phyloP scores from a whole-genome alignment of 1,284 basidiomycete genomes.

The Gomphus sp. region DNA sequence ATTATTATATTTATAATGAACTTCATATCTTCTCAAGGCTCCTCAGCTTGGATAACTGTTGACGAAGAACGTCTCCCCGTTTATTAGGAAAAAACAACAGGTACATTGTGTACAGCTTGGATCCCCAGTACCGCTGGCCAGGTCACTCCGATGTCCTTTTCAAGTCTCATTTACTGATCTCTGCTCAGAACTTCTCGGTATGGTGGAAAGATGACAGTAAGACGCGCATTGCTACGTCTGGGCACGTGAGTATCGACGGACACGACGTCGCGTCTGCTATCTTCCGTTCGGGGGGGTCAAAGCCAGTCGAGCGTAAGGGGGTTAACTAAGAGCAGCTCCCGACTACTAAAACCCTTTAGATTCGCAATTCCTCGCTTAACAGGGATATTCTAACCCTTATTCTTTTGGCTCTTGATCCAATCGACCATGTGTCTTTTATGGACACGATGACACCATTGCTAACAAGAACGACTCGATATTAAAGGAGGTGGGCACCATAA shows the following conservation, averaged over 20 bases:
- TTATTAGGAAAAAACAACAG: conserved; percentile 21
- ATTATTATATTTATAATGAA: too few relatives aligned
- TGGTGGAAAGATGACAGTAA: conserved; percentile 14
- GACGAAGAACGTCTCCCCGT: conserved; percentile 39
- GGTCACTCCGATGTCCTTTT: conserved; percentile 1
- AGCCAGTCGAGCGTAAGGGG: conserved; percentile 13
- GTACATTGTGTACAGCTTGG: conserved; percentile 9
- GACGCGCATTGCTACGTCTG: conserved; percentile 13
- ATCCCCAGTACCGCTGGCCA: conserved; percentile 10
- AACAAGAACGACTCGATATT: conserved; percentile 8
- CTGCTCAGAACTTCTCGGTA: conserved; percentile 11
- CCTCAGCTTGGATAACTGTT: conserved; percentile 56
- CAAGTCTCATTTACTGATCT: background rate
- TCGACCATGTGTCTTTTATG: background rate
- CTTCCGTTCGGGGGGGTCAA: conserved; percentile 12
- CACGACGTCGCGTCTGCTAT: conserved; percentile 16
- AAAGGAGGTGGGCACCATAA: conserved; percentile 12
- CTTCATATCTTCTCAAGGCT: conserved; percentile 39
- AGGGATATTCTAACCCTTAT: conserved; percentile 4
- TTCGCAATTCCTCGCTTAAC: conserved; percentile 13
- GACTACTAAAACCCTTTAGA: conserved; percentile 10
- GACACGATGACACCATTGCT: conserved; percentile 14
- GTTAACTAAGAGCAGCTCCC: conserved; percentile 11
- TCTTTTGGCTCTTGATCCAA: background rate
- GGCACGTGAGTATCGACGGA: conserved; percentile 16